Conservation (phyloP, 139 green algal genomes). For the Asterochloris erici region DNA sequence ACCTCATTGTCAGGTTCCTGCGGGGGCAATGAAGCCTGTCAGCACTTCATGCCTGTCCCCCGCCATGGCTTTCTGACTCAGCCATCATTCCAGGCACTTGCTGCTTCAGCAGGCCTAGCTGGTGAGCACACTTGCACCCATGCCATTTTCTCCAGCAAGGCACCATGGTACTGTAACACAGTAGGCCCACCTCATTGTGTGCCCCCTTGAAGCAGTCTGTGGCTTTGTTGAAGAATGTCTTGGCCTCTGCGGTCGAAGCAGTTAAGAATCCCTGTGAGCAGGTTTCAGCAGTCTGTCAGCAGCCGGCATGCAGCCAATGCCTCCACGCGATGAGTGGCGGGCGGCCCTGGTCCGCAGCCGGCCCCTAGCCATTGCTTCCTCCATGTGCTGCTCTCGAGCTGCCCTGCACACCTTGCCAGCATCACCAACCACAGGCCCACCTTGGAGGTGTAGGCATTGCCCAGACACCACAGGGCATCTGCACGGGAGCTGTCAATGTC, state of each 20-base stretch:
- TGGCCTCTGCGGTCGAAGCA: slow-evolving; percentile 49
- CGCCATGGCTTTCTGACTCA: neutral
- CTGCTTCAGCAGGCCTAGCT: neutral
- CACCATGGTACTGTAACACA: neutral
- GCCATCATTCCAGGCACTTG: neutral
- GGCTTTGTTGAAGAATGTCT: slow-evolving; percentile 80
- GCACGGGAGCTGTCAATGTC: slow-evolving; percentile 63
- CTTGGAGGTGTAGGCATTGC: slow-evolving; percentile 89
- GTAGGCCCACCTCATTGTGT: slow-evolving; percentile 33
- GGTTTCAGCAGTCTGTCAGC: neutral
- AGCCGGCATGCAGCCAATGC: too few relatives aligned
- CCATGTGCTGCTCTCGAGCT: neutral
- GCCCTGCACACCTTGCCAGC: neutral
- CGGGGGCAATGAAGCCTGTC: neutral
- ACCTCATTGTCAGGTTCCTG: slow-evolving; percentile 89
- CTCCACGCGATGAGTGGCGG: too few relatives aligned
- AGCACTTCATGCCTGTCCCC: neutral
- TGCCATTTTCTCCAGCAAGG: neutral
- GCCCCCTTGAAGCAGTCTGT: slow-evolving; percentile 77
- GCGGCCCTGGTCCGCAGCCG: neutral
- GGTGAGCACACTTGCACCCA: neutral
- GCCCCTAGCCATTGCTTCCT: neutral
- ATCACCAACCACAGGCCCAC: neutral
- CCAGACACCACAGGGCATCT: slow-evolving; percentile 95
- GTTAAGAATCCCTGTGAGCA: slow-evolving; percentile 74